A percentile compares a stretch with the other conserved stretches of the same genome.
phyloP scores from a whole-genome alignment of 2,329 filamentous ascomycete species.

The Fusarium cicatricum region DNA sequence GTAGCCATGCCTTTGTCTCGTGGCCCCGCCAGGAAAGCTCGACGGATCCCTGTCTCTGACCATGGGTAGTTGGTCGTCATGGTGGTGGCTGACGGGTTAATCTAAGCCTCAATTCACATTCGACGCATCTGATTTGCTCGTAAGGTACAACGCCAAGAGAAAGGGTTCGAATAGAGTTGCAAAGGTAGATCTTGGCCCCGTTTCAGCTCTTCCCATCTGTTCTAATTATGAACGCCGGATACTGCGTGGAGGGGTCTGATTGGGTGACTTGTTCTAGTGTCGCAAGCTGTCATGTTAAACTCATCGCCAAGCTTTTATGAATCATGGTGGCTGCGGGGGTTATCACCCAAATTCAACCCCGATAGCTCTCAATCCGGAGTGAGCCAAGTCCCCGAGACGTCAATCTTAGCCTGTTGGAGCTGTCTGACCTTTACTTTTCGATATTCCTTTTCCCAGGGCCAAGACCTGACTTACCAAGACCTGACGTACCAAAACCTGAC shows the following conservation, averaged over 20 bases:
- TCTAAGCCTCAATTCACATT: conserved; percentile 14
- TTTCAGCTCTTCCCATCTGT: conserved; percentile 1
- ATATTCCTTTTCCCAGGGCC: neutral
- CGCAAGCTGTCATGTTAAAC: conserved; percentile 7
- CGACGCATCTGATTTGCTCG: neutral
- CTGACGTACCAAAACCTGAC: neutral
- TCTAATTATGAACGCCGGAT: conserved; percentile 12
- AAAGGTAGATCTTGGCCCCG: neutral
- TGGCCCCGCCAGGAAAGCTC: neutral
- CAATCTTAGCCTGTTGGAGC: neutral
- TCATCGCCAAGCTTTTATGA: conserved; percentile 17
- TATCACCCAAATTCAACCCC: neutral
- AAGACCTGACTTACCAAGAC: neutral
- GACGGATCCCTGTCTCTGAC: neutral
- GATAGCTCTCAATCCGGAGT: neutral
- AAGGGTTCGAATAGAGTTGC: conserved; percentile 1
- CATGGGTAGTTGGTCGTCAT: conserved; percentile 29
- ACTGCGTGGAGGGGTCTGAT: conserved; percentile 13
- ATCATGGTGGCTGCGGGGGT: neutral
- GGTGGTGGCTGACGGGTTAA: conserved; percentile 30
- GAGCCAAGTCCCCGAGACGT: neutral
- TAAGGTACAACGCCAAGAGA: conserved; percentile 16
- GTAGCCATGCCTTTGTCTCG: neutral
- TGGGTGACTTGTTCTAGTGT: conserved; percentile 5
- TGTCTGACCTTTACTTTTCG: neutral